A percentile compares a stretch with the other conserved stretches of the same genome.
These are phyloP conservation scores for Thuja plicata DNA, from an alignment of 83 land plant genomes.

Conservation along the genomic window DNA sequence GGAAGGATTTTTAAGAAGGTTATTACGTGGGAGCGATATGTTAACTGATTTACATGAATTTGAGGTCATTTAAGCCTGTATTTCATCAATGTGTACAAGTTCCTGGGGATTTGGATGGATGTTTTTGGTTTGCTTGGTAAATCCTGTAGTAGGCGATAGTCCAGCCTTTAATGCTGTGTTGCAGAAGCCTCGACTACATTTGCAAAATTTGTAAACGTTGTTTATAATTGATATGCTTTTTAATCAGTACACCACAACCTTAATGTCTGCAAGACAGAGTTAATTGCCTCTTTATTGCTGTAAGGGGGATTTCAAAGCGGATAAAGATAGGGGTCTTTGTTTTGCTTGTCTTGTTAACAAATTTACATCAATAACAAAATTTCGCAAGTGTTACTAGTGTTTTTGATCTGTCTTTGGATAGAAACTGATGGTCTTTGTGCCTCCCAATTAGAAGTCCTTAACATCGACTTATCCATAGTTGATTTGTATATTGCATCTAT, in stretches of 20 bases:
- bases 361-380: not conserved
- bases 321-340: no score
- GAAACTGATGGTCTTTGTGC: no score
- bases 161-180: not conserved
- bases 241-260: not conserved
- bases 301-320: no score
- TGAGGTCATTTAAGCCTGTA: not conserved
- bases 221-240: not conserved
- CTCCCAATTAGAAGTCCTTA: no score
- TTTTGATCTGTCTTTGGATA: no score
- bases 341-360: no score
- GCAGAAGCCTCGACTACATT: not conserved
- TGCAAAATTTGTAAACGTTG: not conserved
- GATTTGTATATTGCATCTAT: no score
- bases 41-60: not conserved
- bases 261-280: no score
- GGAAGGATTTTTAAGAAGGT: no score
- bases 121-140: not conserved
- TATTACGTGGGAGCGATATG: no score
- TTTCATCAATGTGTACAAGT: not conserved
- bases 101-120: not conserved
- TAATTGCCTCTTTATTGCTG: no score
- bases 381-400: not conserved
- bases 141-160: not conserved
- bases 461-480: no score